Conservation (phyloP, 106 monocot species). For the Hemerocallis citrina region DNA sequence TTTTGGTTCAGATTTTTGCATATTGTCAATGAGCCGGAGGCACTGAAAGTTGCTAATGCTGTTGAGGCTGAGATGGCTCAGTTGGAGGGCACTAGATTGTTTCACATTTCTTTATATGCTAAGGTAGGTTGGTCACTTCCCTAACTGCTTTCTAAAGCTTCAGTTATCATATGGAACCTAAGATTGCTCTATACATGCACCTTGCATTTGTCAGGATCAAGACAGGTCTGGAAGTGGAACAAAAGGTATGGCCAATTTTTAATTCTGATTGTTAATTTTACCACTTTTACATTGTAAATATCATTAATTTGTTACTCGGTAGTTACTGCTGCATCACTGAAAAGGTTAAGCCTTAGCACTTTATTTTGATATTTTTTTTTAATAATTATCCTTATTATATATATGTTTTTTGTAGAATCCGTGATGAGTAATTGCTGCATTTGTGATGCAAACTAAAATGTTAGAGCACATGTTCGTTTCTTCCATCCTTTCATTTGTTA, state of each 20-base stretch:
- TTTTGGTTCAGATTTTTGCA: slow-evolving; percentile 50
- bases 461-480: too few relatives aligned
- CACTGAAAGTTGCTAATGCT: slow-evolving; percentile 24
- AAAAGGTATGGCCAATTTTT: slow-evolving; percentile 24
- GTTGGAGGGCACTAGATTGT: slow-evolving; percentile 59
- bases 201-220: slow-evolving; percentile 29
- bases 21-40: slow-evolving; percentile 38
- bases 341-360: too few relatives aligned
- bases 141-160: neutral
- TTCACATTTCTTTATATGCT: slow-evolving; percentile 54
- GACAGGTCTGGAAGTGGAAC: slow-evolving; percentile 10
- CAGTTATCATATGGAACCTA: neutral
- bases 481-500: too few relatives aligned
- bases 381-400: too few relatives aligned
- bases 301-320: too few relatives aligned
- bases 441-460: too few relatives aligned
- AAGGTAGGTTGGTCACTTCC: slow-evolving; percentile 32
- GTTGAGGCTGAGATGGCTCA: slow-evolving; percentile 57
- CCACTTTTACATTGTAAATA: too few relatives aligned
- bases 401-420: too few relatives aligned
- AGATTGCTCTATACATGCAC: neutral
- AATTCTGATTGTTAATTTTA: neutral
- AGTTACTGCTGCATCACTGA: too few relatives aligned
- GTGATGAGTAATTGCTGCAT: too few relatives aligned
- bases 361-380: too few relatives aligned